Percentiles rank a stretch among this genome's conserved stretches.
Conservation (phyloP, 306 rosid species). For the Malus fusca region DNA sequence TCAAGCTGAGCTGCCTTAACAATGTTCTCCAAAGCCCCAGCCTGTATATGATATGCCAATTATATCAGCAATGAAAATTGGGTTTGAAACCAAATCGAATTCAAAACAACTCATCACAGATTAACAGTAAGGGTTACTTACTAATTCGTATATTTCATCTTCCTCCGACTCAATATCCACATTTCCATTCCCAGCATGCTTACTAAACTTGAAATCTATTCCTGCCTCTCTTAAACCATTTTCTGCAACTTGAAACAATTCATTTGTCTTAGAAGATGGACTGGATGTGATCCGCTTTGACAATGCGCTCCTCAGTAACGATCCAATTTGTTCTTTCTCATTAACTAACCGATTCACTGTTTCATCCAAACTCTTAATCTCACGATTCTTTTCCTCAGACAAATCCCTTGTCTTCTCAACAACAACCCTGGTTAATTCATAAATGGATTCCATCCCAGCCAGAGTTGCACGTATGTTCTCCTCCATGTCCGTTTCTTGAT, state of each 20-base stretch:
- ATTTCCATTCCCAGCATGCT: conserved; percentile 51
- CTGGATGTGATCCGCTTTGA: conserved; percentile 53
- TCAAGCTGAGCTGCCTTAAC: conserved; percentile 92
- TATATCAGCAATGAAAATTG: conserved; percentile 14
- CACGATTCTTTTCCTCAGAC: conserved; percentile 52
- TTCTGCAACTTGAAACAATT: conserved; percentile 77
- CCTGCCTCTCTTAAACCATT: conserved; percentile 87
- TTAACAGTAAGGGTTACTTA: conserved; percentile 25
- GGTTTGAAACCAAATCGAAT: conserved; percentile 4
- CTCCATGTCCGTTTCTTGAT: conserved; percentile 83
- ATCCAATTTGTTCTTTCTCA: conserved; percentile 95
- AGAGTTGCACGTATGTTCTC: conserved; percentile 79
- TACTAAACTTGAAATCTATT: conserved; percentile 78
- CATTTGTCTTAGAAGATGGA: conserved; percentile 48
- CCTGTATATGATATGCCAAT: conserved; percentile 40
- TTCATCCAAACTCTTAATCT: conserved; percentile 68
- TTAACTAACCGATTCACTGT: conserved; percentile 46
- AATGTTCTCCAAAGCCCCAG: conserved; percentile 90
- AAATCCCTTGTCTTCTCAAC: conserved; percentile 53
- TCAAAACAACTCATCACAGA: background rate
- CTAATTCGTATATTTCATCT: conserved; percentile 77
- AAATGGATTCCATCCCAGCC: conserved; percentile 92
- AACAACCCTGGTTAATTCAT: conserved; percentile 52
- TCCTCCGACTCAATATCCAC: conserved; percentile 42
- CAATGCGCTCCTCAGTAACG: conserved; percentile 77